These are phyloP conservation scores for Solanum hybrid DNA, from an alignment of 305 asterid genomes.

Conservation along the genomic window DNA sequence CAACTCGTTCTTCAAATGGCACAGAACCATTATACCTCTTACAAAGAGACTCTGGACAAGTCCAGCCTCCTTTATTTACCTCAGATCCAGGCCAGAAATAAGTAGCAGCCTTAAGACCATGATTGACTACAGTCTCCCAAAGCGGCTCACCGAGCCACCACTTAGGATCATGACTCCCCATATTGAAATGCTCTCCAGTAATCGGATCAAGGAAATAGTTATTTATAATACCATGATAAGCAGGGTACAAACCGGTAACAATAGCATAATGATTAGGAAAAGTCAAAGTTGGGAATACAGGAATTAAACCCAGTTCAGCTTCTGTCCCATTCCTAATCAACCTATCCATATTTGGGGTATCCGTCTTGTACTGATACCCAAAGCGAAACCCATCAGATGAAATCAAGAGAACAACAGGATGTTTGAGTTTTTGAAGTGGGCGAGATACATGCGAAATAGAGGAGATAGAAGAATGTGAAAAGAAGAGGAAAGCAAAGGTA, in stretches of 20 bases:
- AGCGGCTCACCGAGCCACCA: constrained; percentile 90
- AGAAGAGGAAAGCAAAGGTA: constrained; percentile 44
- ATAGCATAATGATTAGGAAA: constrained; percentile 80
- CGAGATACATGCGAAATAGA: constrained; percentile 12
- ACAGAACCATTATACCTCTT: constrained; percentile 43
- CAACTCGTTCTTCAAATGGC: constrained; percentile 58
- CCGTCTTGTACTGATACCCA: constrained; percentile 70
- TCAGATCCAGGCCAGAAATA: constrained; percentile 84
- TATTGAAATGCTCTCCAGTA: constrained; percentile 45
- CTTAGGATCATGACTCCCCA: constrained; percentile 56
- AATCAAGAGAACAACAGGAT: constrained; percentile 53
- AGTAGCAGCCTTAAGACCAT: constrained; percentile 55
- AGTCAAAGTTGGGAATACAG: constrained; percentile 67
- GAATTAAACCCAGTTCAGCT: constrained; percentile 60
- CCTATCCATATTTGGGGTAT: constrained; percentile 45
- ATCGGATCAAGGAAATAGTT: constrained; percentile 48
- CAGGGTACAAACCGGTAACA: constrained; percentile 75
- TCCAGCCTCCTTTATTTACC: constrained; percentile 65
- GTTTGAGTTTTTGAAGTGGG: constrained; percentile 36
- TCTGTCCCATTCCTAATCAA: constrained; percentile 62
- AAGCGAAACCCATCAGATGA: constrained; percentile 68
- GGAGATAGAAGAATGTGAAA: constrained; percentile 13
- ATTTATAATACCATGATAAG: constrained; percentile 62
- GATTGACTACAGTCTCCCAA: constrained; percentile 58
- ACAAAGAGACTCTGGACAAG: constrained; percentile 44